Evolutionary conservation across 1,284 basidiomycete species (phyloP), one percentile per base, ranked within the genome.

Genomic region (Trametes versicolor): DNA sequence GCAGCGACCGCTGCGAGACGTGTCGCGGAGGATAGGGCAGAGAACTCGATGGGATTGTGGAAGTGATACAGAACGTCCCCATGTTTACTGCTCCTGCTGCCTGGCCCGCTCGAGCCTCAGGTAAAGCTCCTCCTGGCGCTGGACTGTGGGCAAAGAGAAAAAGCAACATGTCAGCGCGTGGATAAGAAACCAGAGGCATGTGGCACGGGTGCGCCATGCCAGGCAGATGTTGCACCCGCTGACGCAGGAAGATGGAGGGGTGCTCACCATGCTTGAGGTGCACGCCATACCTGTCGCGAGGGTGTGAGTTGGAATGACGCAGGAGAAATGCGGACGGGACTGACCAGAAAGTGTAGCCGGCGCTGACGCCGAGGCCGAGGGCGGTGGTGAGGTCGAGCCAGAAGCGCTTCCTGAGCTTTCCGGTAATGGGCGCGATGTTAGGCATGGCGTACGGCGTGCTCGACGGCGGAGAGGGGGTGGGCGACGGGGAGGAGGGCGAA

Each of bases 381-480:
- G 87, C 84, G 72, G 86, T 82, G 60, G 86, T 83, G 69, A 95
- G 72, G 76, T 96, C 94, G 67, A 93, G 86, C 87, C 93, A 93
- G 79, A 95, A 87, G 72, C 88, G 85, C 82, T 95, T 96, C 82
- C 94, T 92, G 80, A 95, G 91, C 81, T 88, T 94, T 77, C 94
- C 94, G 63, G 91, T 91, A 79, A 96, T 95, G 72, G 94, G 94
- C 70, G 92, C 90, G 76, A 96, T 91, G 75, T 4, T 17, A 8
- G 91, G 78, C 91, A 93, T 93, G 65, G 68, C 60, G 43, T 56
- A 45, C 51, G 62, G 34, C 49, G 61, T 55, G 62, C 39, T 36
- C 64, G 63, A 58, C 45, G 64, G 58, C 37, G 67, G 37, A 29
- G 66, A 50, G 55, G 70, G 29, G 54, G 68, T 47, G 39, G 69